These are phyloP conservation scores for Lonicera japonica DNA, from an alignment of 129 eudicot species.

Conservation along the genomic window DNA sequence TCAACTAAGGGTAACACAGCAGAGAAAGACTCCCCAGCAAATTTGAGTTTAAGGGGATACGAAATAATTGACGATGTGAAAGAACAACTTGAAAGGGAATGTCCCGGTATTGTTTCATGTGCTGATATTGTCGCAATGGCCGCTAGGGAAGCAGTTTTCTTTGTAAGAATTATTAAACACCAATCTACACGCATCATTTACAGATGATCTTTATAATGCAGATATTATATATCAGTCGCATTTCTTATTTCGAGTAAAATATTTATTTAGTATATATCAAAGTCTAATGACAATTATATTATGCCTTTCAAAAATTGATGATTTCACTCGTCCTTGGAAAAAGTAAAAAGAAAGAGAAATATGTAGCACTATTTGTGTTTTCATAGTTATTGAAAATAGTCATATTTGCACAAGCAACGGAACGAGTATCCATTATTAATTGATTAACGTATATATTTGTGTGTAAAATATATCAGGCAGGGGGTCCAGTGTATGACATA, in stretches of 20 bases:
- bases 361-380: too few species aligned
- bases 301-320: too few species aligned
- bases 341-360: too few species aligned
- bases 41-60: slow-evolving; percentile 82
- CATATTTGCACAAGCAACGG: too few species aligned
- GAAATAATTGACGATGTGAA: slow-evolving; percentile 78
- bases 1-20: slow-evolving; percentile 82
- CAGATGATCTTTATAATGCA: too few species aligned
- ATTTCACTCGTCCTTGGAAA: too few species aligned
- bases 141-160: slow-evolving; percentile 88
- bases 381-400: too few species aligned
- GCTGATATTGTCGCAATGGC: slow-evolving; percentile 98
- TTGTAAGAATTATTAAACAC: slow-evolving; percentile 42
- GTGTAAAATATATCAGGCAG: slow-evolving; percentile 43
- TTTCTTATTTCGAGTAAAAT: too few species aligned
- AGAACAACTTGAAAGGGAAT: slow-evolving; percentile 47
- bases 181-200: background rate
- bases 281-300: too few species aligned
- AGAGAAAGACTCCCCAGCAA: slow-evolving; percentile 95
- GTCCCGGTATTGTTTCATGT: slow-evolving; percentile 95
- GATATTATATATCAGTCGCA: too few species aligned
- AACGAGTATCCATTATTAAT: too few species aligned
- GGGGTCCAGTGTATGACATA: slow-evolving; percentile 83
- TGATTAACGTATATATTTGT: background rate
- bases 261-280: too few species aligned